Evolutionary conservation across 768 basidiomycete genomes (phyloP), one percentile per base, ranked within the genome.

Genomic region (Stropharia rugosoannulata): DNA sequence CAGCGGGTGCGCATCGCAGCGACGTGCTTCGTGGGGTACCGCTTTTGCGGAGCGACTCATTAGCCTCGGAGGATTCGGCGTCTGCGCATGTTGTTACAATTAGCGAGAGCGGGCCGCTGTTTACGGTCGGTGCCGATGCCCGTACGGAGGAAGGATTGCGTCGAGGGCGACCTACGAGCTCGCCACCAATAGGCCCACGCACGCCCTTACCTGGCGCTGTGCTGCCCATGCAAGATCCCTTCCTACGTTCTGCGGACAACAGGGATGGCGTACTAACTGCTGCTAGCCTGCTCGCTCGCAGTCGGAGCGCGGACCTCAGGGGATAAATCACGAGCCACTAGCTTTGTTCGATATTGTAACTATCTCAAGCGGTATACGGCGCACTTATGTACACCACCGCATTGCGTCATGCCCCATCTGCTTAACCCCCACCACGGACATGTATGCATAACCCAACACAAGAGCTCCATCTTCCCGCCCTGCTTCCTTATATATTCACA

Each of bases 121-220:
- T 43, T 10, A n/a, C 15, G 2, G 40, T 41, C n/a, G 40, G 2
- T n/a, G 13, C n/a, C 42, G 5, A 22, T 4, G 7, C n/a, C 15
- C 4, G 8, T 27, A 15, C 8, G 13, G 51, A 22, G 10, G 27
- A 43, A 3, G 42, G 10, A 22, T 32, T 16, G 2, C 15, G 52
- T 16, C 50, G 50, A 10, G 25, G 10, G 41, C 52, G 59, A 18
- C 57, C 59, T 12, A 57, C 55, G 16, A 62, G 62, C 45, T 57
- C 56, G 12, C 62, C 63, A 6, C 60, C 60, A 36, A 58, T 57
- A 5, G 49, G 48, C 1, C 38, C 57, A 9, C 59, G 61, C 12
- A 35, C 27, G 37, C 52, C 37, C 32, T 7, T 25, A 18, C 27
- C 19, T 10, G 52, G 37, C 10, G 44, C 35, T 8, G 18, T 13